These are phyloP conservation scores for Zychaea mexicana DNA, from an alignment of 371 early-diverging fungal species.

Conservation along the genomic window DNA sequence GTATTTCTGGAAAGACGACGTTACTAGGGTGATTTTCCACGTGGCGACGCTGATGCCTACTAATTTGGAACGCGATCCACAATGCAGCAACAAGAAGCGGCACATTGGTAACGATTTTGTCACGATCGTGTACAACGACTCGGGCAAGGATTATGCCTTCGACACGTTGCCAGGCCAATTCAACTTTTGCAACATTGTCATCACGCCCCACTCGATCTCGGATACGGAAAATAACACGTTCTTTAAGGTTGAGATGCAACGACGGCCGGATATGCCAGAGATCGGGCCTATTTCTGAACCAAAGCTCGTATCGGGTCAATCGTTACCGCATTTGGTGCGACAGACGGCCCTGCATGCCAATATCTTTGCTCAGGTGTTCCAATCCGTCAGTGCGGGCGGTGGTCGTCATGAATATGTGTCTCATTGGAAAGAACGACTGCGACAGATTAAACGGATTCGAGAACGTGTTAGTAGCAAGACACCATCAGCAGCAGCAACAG, in stretches of 20 bases:
- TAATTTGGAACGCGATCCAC: constrained; percentile 67
- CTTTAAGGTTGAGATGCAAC: constrained; percentile 71
- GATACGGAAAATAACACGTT: constrained; percentile 46
- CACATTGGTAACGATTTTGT: constrained; percentile 98
- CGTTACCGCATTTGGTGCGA: constrained; percentile 81
- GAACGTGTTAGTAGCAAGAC: constrained; percentile 28
- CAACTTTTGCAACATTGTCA: constrained; percentile 91
- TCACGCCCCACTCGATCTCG: constrained; percentile 67
- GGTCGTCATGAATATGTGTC: constrained; percentile 71
- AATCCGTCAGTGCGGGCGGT: constrained; percentile 40
- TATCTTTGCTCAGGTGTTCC: constrained; percentile 87
- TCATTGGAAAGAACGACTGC: constrained; percentile 84
- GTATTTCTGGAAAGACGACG: constrained; percentile 84
- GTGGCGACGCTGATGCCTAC: constrained; percentile 95
- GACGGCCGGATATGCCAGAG: constrained; percentile 82
- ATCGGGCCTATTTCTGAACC: constrained; percentile 80
- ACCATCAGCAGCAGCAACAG: constrained; percentile 10
- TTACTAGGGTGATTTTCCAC: constrained; percentile 90
- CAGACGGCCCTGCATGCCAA: constrained; percentile 89
- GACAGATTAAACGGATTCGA: constrained; percentile 82
- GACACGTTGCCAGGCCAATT: constrained; percentile 93
- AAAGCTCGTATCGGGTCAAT: constrained; percentile 79
- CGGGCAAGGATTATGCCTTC: constrained; percentile 80
- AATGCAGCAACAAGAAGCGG: constrained; percentile 84
- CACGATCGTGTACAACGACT: constrained; percentile 91